Evolutionary conservation across 352 stramenopile species (phyloP), one percentile per base, ranked within the genome.

Genomic region (Globisporangium viniferum): DNA sequence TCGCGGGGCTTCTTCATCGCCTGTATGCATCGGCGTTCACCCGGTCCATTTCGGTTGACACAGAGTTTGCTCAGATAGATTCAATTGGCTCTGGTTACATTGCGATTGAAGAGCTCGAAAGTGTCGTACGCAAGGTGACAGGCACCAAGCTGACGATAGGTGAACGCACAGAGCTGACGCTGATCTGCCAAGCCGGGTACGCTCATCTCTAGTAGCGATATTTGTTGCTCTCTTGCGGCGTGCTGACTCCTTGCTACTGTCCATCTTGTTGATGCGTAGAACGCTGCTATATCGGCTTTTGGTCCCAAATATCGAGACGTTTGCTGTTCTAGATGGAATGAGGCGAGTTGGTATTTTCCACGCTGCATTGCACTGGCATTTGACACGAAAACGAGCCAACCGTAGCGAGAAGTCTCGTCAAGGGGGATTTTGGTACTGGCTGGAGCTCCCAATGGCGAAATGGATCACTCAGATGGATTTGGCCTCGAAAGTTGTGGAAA

Each of bases 1-100:
- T 85, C 14, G 82, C 80, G 2, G 73, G 55, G 0, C 61, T 90
- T 10, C 58, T 90, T 4, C 78, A 90, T 62, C 76, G 79, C 10
- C 39, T 88, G 6, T 66, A 73, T 59, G 61, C 51, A 10, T 56
- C 54, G 46, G 77, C 74, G 33, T 74, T 29, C 29, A 71, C 48
- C 22, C 62, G 53, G 8, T 48, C 59, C 7, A 10, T 81, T 22
- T 68, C 48, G 10, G 29, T 87, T n/a, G 64, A 75, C 22, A 56
- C 71, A 0, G 72, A 78, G 41, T 62, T 86, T 22, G 14, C 36
- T 51, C 56, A 59, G 22, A 59, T 75, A 2, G 67, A 88, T 58
- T 33, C 53, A 2, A 64, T 41, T 9, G 22, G 51, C 8, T 66
- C 54, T 5, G 66, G 62, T 20, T 61, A 62, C 20, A 57, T 88